These are phyloP conservation scores for Rugiboletus extremiorientalis DNA, from an alignment of 1,284 basidiomycete species.

Conservation along the genomic window DNA sequence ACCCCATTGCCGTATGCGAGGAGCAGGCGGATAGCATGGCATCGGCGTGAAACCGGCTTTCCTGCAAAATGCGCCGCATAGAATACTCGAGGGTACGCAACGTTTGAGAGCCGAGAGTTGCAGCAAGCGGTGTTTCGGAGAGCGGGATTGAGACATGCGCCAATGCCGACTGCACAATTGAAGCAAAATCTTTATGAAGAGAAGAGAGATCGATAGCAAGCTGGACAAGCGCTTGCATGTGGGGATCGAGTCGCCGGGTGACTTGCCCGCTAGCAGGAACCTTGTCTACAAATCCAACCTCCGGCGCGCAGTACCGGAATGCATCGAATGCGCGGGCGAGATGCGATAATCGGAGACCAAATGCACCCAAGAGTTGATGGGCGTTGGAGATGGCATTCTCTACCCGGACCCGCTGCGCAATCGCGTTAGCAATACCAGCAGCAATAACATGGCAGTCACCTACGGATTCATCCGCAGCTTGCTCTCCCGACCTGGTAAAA, in stretches of 20 bases:
- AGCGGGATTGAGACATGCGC: background rate
- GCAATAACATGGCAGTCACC: background rate
- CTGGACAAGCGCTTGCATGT: background rate
- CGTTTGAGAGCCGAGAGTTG: background rate
- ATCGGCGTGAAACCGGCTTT: background rate
- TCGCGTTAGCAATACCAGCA: background rate
- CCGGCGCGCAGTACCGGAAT: background rate
- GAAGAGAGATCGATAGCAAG: background rate
- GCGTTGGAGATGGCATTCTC: background rate
- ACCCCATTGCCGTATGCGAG: no score
- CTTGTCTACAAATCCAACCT: background rate
- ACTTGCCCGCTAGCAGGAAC: background rate
- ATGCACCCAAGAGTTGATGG: background rate
- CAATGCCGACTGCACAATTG: background rate
- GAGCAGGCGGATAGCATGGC: background rate
- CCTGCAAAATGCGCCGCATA: background rate
- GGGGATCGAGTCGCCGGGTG: background rate
- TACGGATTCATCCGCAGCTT: background rate
- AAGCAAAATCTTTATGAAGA: background rate
- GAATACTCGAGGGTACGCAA: background rate
- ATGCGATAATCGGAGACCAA: background rate
- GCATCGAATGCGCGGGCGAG: background rate
- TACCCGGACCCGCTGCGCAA: background rate
- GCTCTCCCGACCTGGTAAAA: background rate
- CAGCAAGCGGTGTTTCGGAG: accelerated